Conservation (phyloP, 805 yeast species). For the Myxozyma monticola region DNA sequence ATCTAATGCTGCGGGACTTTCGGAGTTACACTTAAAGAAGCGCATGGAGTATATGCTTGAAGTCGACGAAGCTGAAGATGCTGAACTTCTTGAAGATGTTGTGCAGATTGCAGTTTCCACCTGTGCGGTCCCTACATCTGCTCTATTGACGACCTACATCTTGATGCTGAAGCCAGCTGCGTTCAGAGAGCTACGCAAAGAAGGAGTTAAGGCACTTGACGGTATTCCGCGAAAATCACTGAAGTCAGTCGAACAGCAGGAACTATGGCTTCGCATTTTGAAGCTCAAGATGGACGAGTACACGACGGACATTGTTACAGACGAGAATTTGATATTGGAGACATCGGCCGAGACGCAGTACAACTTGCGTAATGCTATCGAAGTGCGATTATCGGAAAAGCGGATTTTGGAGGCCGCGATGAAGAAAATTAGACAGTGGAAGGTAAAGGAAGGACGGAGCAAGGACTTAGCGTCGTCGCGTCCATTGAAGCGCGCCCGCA, state of each 20-base stretch:
- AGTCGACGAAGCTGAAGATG: constrained; percentile 24
- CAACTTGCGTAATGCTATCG: constrained; percentile 26
- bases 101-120: constrained; percentile 19
- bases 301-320: constrained; percentile 25
- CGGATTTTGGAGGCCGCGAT: constrained; percentile 16
- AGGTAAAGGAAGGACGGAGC: too few species aligned
- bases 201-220: constrained; percentile 12
- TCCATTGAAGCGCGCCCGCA: too few species aligned
- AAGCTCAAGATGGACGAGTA: constrained; percentile 13
- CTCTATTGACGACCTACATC: constrained; percentile 21
- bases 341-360: not conserved
- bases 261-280: constrained; percentile 21
- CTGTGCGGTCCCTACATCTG: constrained; percentile 20
- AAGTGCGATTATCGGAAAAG: constrained; percentile 27
- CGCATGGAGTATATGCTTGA: constrained; percentile 23
- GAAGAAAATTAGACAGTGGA: constrained; percentile 18
- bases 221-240: constrained; percentile 14
- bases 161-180: constrained; percentile 19
- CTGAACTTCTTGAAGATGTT: constrained; percentile 22
- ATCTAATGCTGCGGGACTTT: constrained; percentile 42
- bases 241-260: constrained; percentile 24
- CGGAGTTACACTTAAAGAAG: constrained; percentile 19
- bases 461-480: too few species aligned
- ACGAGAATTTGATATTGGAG: constrained; percentile 25
- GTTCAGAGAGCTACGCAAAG: constrained; percentile 17